Evolutionary conservation across 1,284 basidiomycete species (phyloP), one percentile per base, ranked within the genome.

Genomic region (Coniferiporia sulphurascens): DNA sequence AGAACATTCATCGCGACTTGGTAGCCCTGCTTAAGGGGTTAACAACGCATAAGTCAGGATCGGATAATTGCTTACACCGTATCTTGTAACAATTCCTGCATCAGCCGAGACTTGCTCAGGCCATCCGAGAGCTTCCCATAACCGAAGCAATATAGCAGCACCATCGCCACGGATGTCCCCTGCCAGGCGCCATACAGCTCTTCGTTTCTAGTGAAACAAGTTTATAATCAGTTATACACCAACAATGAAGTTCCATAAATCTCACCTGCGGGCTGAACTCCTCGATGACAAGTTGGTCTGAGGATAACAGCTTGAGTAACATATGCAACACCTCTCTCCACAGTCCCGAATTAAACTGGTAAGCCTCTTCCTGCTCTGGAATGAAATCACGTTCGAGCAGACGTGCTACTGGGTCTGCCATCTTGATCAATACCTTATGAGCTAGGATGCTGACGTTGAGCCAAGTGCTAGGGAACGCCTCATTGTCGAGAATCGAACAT

Each of bases 91-190:
- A 49, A 77, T 73, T 55, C 84, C 82, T 3, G 78, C 77, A 32
- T 73, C 75, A 17, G 72, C 74, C 19, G 77, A 74, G 21, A 74
- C 69, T 59, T 85, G 79, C 62, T 89, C 84, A 1, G 85, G 82
- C 83, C 87, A 89, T 4, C 89, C 91, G 22, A 98, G 81, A 3
- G 92, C 85, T 66, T 92, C 86, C 96, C 96, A 99, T 1, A 97
- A 75, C 56, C 82, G 84, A 34, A 89, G 74, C 56, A 98, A 74
- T 59, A 97, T 87, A n/a, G 83, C 78, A 1, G 95, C 91, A 9
- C 95, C 95, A 71, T 96, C 91, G 13, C 93, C 94, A 36, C 96
- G 84, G 66, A 98, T 86, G 73, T 99, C 96, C 15, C 95, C 95
- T 2, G 92, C 93, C 13, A 98, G 82, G 48, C 94, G 85, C 96